Evolutionary conservation across 1,284 basidiomycete species (phyloP).

Genomic region (Meripilus lineatus): DNA sequence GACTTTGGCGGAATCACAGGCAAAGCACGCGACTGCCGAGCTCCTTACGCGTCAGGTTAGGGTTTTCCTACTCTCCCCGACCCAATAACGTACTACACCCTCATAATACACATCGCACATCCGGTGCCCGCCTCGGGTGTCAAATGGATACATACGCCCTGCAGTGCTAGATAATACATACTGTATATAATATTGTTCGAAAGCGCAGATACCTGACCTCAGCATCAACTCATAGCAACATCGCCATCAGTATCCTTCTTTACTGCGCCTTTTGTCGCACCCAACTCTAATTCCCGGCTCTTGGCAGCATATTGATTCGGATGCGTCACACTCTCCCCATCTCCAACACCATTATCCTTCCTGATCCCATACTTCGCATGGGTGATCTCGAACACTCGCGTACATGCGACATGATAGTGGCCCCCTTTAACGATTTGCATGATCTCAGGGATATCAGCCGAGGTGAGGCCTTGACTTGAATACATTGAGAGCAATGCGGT

Average conservation of each 20-base stretch:
- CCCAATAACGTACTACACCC: background rate
- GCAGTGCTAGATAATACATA: background rate
- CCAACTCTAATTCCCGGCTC: slow-evolving; percentile 66
- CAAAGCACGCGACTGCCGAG: background rate
- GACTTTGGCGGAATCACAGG: too few relatives aligned
- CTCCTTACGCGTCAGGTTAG: background rate
- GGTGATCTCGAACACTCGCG: slow-evolving; percentile 94
- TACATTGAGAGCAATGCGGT: slow-evolving; percentile 76
- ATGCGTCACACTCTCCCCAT: slow-evolving; percentile 88
- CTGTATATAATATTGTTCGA: background rate
- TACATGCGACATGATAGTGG: slow-evolving; percentile 97
- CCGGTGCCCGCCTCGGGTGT: background rate
- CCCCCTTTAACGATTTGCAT: slow-evolving; percentile 75
- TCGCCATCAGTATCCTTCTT: slow-evolving; percentile 27
- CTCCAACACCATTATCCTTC: slow-evolving; percentile 88
- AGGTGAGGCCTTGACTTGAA: slow-evolving; percentile 56
- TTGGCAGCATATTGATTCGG: slow-evolving; percentile 83
- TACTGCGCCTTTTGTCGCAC: slow-evolving; percentile 30
- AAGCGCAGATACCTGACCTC: background rate
- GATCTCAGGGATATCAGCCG: slow-evolving; percentile 82
- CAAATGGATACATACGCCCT: background rate
- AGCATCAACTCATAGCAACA: slow-evolving; percentile 24
- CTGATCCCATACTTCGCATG: slow-evolving; percentile 72
- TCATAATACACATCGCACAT: background rate
- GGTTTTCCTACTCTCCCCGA: background rate